Evolutionary conservation across 2,329 filamentous ascomycete genomes (phyloP).

Genomic region (Aspergillus chevalieri): DNA sequence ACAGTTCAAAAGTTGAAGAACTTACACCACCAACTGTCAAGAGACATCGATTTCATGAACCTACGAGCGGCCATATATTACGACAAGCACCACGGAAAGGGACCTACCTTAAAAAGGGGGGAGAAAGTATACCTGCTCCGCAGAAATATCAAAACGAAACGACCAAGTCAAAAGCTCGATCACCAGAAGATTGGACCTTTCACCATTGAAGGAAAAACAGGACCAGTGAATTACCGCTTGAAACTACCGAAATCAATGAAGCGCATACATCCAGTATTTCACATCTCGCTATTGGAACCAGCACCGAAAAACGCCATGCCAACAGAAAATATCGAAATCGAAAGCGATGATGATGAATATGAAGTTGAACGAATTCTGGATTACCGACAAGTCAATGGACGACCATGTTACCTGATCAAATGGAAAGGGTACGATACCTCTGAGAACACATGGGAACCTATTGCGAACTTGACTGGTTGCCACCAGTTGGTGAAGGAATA

Average conservation of each 20-base stretch:
- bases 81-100: too few species aligned
- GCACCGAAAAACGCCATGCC: background rate
- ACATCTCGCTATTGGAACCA: background rate
- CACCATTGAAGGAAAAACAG: slow-evolving; percentile 1
- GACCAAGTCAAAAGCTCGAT: slow-evolving; percentile 2
- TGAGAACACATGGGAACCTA: slow-evolving; percentile 2
- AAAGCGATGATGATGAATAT: background rate
- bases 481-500: background rate
- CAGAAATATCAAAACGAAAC: slow-evolving; percentile 3
- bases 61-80: too few species aligned
- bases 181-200: slow-evolving; percentile 1
- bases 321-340: background rate
- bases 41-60: too few species aligned
- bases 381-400: background rate
- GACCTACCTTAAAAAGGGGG: too few species aligned
- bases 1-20: background rate
- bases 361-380: background rate
- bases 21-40: too few species aligned
- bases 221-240: background rate
- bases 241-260: background rate
- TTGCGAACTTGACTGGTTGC: slow-evolving; percentile 4
- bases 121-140: slow-evolving; percentile 2
- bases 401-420: slow-evolving; percentile 1
- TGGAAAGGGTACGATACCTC: too few species aligned
- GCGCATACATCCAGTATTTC: slow-evolving; percentile 1